A percentile compares a stretch with the other conserved stretches of the same genome.
These are phyloP conservation scores for Peronospora farinosa DNA, from an alignment of 352 stramenopile genomes.

Conservation along the genomic window DNA sequence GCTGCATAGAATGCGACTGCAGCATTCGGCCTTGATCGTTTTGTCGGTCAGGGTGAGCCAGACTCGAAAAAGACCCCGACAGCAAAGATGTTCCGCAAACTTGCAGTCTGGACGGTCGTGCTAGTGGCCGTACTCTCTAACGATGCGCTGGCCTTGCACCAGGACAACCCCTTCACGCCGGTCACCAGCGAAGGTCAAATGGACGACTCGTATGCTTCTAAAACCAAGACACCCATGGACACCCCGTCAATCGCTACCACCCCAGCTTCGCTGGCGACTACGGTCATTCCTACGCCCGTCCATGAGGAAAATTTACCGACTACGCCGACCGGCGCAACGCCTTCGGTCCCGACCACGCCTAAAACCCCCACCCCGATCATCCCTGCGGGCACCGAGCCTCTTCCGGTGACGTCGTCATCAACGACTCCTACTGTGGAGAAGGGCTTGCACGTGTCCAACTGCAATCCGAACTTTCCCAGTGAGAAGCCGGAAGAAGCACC, in stretches of 20 bases:
- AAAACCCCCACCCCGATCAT: no score
- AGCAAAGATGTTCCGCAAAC: slow-evolving; percentile 37
- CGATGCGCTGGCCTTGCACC: slow-evolving; percentile 22
- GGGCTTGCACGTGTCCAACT: slow-evolving; percentile 23
- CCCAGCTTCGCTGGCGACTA: no score
- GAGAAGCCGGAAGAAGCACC: slow-evolving; percentile 17
- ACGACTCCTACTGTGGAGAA: slow-evolving; percentile 10
- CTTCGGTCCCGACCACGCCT: no score
- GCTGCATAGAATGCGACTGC: slow-evolving; percentile 10
- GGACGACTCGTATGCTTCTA: slow-evolving; percentile 22
- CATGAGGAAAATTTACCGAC: no score
- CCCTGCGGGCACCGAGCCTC: slow-evolving; percentile 4
- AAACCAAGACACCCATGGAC: slow-evolving; percentile 13
- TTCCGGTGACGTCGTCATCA: neutral
- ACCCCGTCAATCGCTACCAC: no score
- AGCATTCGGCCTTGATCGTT: slow-evolving; percentile 1
- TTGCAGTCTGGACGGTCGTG: slow-evolving; percentile 37
- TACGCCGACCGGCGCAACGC: no score
- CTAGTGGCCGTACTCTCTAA: slow-evolving; percentile 38
- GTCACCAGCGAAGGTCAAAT: slow-evolving; percentile 6
- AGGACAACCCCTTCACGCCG: slow-evolving; percentile 15
- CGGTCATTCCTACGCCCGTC: no score
- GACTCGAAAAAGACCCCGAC: slow-evolving; percentile 36
- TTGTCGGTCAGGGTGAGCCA: slow-evolving; percentile 1
- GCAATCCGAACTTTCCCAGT: slow-evolving; percentile 31